Evolutionary conservation across 495 filamentous ascomycete species (phyloP).

Genomic region (Hypoxylon trugodes): DNA sequence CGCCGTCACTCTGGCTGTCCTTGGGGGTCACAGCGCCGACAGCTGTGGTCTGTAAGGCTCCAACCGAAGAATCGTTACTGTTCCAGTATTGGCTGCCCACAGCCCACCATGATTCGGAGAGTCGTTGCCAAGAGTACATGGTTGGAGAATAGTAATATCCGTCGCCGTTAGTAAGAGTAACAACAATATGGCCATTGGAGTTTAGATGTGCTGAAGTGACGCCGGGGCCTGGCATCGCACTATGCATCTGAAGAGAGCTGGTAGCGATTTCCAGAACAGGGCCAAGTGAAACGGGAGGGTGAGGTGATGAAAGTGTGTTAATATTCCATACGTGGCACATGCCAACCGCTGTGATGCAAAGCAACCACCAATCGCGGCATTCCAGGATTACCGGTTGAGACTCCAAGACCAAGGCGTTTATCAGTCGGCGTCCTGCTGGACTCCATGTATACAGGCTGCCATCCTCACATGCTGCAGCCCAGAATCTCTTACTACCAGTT

Average conservation of each 20-base stretch:
- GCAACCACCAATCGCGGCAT: slow-evolving; percentile 84
- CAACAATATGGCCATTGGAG: slow-evolving; percentile 79
- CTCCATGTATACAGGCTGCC: slow-evolving; percentile 94
- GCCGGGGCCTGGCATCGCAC: slow-evolving; percentile 76
- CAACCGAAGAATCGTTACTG: slow-evolving; percentile 84
- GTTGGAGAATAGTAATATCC: slow-evolving; percentile 84
- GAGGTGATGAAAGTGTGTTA: slow-evolving; percentile 80
- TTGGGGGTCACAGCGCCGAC: slow-evolving; percentile 58
- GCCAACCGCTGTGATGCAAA: slow-evolving; percentile 87
- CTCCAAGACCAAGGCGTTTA: slow-evolving; percentile 86
- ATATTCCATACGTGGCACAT: slow-evolving; percentile 95
- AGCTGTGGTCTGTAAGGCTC: slow-evolving; percentile 76
- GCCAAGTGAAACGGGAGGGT: slow-evolving; percentile 89
- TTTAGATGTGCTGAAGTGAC: slow-evolving; percentile 92
- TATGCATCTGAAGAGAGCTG: slow-evolving; percentile 68
- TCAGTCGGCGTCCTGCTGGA: slow-evolving; percentile 85
- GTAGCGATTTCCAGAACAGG: slow-evolving; percentile 87
- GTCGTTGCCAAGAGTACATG: slow-evolving; percentile 92
- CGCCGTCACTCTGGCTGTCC: slow-evolving; percentile 52
- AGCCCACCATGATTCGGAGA: slow-evolving; percentile 97
- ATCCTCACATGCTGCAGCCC: slow-evolving; percentile 93
- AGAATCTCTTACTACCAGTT: slow-evolving; percentile 88
- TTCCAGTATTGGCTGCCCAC: slow-evolving; percentile 99
- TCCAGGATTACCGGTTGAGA: slow-evolving; percentile 94
- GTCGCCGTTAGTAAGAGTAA: slow-evolving; percentile 91